These are phyloP conservation scores for Alternaria sp. DNA, from an alignment of 2,329 filamentous ascomycete genomes.

Conservation along the genomic window DNA sequence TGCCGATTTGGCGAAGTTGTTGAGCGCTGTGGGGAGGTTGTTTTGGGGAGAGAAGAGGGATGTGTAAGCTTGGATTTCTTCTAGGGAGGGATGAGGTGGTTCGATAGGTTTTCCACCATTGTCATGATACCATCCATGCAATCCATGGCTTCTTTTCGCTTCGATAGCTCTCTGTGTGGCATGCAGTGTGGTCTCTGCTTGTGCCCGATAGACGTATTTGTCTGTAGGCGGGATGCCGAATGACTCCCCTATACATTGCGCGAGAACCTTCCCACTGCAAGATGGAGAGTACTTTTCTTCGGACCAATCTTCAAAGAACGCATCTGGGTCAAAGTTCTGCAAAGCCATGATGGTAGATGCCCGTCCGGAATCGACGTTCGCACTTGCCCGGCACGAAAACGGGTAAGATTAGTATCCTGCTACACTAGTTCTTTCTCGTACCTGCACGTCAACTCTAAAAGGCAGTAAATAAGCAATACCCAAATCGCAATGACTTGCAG, in stretches of 20 bases:
- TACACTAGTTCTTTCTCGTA: constrained; percentile 4
- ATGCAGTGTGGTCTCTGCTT: constrained; percentile 60
- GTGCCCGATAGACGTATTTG: constrained; percentile 61
- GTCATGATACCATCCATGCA: constrained; percentile 63
- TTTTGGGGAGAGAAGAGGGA: constrained; percentile 71
- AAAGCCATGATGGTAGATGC: constrained; percentile 30
- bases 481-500: not conserved
- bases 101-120: constrained; percentile 45
- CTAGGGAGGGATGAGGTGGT: constrained; percentile 31
- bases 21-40: constrained; percentile 69
- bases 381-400: not conserved
- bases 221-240: constrained; percentile 59
- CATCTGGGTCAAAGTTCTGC: constrained; percentile 56
- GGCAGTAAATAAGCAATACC: constrained; percentile 13
- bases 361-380: not conserved
- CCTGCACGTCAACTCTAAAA: constrained; percentile 7
- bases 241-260: constrained; percentile 56
- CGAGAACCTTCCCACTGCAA: constrained; percentile 46
- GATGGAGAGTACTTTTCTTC: constrained; percentile 45
- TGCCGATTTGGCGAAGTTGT: constrained; percentile 70
- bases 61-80: constrained; percentile 73
- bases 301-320: constrained; percentile 56
- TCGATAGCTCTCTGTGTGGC: constrained; percentile 61
- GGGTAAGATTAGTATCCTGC: not conserved
- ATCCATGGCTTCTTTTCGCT: constrained; percentile 55